These are phyloP conservation scores for Ramaria sp. DNA, from an alignment of 768 basidiomycete genomes.

Conservation along the genomic window DNA sequence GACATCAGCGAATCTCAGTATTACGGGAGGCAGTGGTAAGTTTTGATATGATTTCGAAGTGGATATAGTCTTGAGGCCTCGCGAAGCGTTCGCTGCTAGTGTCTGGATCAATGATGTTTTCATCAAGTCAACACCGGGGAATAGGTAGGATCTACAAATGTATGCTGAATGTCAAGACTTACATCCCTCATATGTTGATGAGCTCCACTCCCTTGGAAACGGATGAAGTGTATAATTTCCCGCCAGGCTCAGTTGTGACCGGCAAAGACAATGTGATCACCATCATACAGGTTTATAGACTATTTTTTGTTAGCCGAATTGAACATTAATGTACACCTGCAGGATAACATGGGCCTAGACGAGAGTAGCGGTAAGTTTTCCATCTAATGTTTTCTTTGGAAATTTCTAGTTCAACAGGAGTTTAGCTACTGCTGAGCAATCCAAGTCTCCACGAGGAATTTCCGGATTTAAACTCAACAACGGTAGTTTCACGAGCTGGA, in stretches of 20 bases:
- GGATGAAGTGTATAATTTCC: constrained; percentile 57
- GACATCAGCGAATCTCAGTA: constrained; percentile 35
- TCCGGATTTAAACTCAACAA: constrained; percentile 62
- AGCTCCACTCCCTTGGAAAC: constrained; percentile 21
- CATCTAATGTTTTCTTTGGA: neutral
- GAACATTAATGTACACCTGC: neutral
- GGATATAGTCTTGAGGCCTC: neutral
- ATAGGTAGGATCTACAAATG: constrained; percentile 22
- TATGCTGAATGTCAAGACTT: neutral
- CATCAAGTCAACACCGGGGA: constrained; percentile 58
- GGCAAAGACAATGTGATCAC: constrained; percentile 67
- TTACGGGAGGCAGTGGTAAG: constrained; percentile 64
- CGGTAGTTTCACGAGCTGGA: constrained; percentile 51
- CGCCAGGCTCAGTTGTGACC: constrained; percentile 36
- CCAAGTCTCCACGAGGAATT: constrained; percentile 70
- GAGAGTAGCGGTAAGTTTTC: constrained; percentile 37
- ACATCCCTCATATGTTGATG: neutral
- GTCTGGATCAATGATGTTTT: constrained; percentile 72
- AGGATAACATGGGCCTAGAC: constrained; percentile 78
- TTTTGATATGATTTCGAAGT: neutral
- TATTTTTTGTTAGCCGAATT: neutral
- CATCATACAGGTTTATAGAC: constrained; percentile 22
- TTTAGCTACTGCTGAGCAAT: constrained; percentile 35
- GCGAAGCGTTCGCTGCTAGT: constrained; percentile 66
- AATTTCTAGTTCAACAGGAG: neutral